These are phyloP conservation scores for Ogataea nitratoaversa DNA, from an alignment of 805 yeast species.

Conservation along the genomic window DNA sequence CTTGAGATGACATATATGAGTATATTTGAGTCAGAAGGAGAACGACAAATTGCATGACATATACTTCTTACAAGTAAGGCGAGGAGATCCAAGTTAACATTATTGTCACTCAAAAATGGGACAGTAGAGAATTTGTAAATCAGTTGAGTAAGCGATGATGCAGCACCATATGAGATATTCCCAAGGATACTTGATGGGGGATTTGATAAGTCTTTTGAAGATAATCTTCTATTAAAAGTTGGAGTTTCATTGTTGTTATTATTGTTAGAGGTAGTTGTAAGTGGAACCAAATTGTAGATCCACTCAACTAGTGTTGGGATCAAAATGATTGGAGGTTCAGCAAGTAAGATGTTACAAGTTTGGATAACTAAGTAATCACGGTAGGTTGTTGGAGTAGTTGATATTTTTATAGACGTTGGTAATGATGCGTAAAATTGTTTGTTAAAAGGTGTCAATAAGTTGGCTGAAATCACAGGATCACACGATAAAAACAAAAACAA, in stretches of 20 bases:
- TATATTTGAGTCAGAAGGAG: slow-evolving; percentile 49
- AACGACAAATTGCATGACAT: slow-evolving; percentile 46
- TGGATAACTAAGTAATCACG: slow-evolving; percentile 63
- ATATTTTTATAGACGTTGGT: slow-evolving; percentile 47
- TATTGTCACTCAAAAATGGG: slow-evolving; percentile 33
- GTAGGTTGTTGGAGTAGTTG: slow-evolving; percentile 42
- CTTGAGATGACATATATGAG: slow-evolving; percentile 47
- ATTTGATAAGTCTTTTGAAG: slow-evolving; percentile 7
- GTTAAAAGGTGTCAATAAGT: slow-evolving; percentile 43
- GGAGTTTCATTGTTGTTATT: slow-evolving; percentile 8
- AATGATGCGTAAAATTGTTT: slow-evolving; percentile 39
- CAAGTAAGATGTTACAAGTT: slow-evolving; percentile 38
- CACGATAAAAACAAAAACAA: slow-evolving; percentile 46
- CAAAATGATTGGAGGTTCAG: slow-evolving; percentile 32
- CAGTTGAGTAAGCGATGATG: slow-evolving; percentile 41
- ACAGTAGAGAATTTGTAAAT: slow-evolving; percentile 35
- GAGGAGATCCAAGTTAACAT: slow-evolving; percentile 49
- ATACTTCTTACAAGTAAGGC: slow-evolving; percentile 57
- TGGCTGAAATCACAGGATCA: slow-evolving; percentile 33
- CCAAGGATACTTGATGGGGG: slow-evolving; percentile 23
- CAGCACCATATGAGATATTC: slow-evolving; percentile 47
- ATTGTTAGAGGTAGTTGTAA: slow-evolving; percentile 16
- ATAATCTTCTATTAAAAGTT: slow-evolving; percentile 13
- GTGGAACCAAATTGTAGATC: slow-evolving; percentile 56
- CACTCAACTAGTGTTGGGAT: slow-evolving; percentile 53